Evolutionary conservation across 2,329 filamentous ascomycete genomes (phyloP).

Genomic region (Onygenales sp.): DNA sequence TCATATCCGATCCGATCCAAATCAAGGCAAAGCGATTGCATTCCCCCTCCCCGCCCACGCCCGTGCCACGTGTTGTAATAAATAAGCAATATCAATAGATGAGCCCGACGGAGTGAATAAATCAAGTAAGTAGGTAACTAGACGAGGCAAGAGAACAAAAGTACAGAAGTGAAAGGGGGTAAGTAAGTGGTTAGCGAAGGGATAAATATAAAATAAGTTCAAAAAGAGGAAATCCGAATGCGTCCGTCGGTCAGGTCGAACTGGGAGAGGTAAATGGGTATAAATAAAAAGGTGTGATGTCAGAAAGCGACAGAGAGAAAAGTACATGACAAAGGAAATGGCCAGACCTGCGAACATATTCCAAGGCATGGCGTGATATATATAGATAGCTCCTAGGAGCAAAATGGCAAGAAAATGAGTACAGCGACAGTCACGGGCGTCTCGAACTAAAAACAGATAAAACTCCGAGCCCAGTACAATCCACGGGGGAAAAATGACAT

Average conservation of each 20-base stretch:
- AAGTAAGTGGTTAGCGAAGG: no score
- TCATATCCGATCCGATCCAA: no score
- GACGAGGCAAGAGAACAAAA: no score
- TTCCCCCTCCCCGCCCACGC: no score
- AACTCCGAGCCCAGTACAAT: neutral
- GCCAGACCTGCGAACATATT: neutral
- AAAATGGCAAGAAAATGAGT: neutral
- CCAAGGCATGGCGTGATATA: neutral
- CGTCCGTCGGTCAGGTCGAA: no score
- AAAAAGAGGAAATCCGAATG: neutral
- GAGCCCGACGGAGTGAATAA: no score
- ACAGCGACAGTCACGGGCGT: neutral
- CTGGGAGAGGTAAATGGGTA: neutral
- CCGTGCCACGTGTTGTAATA: no score
- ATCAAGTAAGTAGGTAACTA: no score
- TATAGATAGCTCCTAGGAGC: neutral
- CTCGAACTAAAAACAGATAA: neutral
- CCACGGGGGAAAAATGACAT: neutral
- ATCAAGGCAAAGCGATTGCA: no score
- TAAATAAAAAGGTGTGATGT: slow-evolving; percentile 1
- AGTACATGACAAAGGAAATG: slow-evolving; percentile 1
- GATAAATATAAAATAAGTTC: neutral
- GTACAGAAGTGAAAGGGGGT: no score
- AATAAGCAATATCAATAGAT: no score
- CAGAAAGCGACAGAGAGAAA: neutral